A percentile compares a stretch with the other conserved stretches of the same genome.
Evolutionary conservation across 2,329 filamentous ascomycete species (phyloP).

Genomic region (Amesomyces nigricolor): DNA sequence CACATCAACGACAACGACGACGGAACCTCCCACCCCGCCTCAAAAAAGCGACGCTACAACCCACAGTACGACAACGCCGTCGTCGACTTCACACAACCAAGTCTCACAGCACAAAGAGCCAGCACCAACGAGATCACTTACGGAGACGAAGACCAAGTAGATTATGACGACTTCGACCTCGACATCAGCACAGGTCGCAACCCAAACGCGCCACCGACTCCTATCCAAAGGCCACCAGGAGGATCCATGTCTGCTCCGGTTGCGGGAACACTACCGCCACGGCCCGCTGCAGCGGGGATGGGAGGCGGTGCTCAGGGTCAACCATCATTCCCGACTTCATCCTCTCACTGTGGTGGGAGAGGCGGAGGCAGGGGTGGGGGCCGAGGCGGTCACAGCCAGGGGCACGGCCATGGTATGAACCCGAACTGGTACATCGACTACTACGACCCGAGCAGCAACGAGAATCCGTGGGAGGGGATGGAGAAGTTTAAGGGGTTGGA

Average conservation of each 20-base stretch:
- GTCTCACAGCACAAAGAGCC: background rate
- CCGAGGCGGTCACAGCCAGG: conserved; percentile 27
- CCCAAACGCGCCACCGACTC: background rate
- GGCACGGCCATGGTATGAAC: conserved; percentile 24
- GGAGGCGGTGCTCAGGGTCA: background rate
- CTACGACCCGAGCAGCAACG: conserved; percentile 63
- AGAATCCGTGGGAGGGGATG: conserved; percentile 64
- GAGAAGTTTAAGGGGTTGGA: conserved; percentile 44
- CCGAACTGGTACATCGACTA: conserved; percentile 60
- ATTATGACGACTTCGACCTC: conserved; percentile 5
- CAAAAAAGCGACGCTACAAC: conserved; percentile 64
- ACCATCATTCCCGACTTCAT: too few species aligned
- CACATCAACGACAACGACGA: background rate
- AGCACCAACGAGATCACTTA: conserved; percentile 35
- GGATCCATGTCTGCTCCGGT: background rate
- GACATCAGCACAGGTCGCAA: conserved; percentile 12
- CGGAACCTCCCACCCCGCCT: conserved; percentile 40
- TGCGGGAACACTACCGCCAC: too few species aligned
- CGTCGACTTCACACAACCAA: conserved; percentile 21
- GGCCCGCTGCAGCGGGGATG: background rate
- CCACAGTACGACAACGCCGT: conserved; percentile 47
- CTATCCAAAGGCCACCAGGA: background rate
- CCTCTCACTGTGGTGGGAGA: background rate
- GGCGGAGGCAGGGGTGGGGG: conserved; percentile 20
- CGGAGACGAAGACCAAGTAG: conserved; percentile 34